A percentile compares a stretch with the other conserved stretches of the same genome.
These are phyloP conservation scores for Lichenothelia convexa DNA, from an alignment of 495 filamentous ascomycete species.

Conservation along the genomic window DNA sequence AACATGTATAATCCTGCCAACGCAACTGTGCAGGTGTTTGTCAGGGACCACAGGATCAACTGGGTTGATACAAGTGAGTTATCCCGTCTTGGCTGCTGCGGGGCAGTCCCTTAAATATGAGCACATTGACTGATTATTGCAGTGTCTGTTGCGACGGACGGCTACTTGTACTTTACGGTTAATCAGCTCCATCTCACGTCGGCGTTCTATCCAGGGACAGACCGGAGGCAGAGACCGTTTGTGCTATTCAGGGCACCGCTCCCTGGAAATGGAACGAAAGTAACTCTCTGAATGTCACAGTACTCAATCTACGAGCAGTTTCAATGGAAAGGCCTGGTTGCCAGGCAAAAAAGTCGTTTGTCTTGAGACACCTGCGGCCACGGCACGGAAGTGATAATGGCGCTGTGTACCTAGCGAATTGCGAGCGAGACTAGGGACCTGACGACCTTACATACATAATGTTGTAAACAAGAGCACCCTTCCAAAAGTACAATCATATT, in stretches of 20 bases:
- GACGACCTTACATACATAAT: too few species aligned
- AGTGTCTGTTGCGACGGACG: slow-evolving; percentile 14
- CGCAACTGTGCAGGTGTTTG: slow-evolving; percentile 18
- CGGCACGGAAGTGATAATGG: too few species aligned
- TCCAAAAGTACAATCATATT: too few species aligned
- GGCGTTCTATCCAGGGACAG: slow-evolving; percentile 9
- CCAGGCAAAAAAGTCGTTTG: too few species aligned
- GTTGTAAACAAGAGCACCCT: too few species aligned
- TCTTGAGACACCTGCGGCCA: too few species aligned
- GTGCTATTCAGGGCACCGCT: slow-evolving; percentile 21
- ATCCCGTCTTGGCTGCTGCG: background rate
- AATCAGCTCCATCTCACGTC: slow-evolving; percentile 10
- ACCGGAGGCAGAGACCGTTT: slow-evolving; percentile 19
- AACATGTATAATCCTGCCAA: slow-evolving; percentile 24
- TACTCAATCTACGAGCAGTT: too few species aligned
- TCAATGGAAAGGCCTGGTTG: too few species aligned
- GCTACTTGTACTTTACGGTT: slow-evolving; percentile 20
- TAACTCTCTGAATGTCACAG: too few species aligned
- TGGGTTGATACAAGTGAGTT: slow-evolving; percentile 20
- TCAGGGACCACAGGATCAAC: slow-evolving; percentile 22
- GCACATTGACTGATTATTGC: too few species aligned
- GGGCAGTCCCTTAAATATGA: background rate
- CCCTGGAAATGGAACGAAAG: slow-evolving; percentile 19
- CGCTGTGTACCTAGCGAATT: too few species aligned
- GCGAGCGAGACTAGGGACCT: too few species aligned